These are phyloP conservation scores for Arabis alpina DNA, from an alignment of 345 rosid genomes.

Conservation along the genomic window DNA sequence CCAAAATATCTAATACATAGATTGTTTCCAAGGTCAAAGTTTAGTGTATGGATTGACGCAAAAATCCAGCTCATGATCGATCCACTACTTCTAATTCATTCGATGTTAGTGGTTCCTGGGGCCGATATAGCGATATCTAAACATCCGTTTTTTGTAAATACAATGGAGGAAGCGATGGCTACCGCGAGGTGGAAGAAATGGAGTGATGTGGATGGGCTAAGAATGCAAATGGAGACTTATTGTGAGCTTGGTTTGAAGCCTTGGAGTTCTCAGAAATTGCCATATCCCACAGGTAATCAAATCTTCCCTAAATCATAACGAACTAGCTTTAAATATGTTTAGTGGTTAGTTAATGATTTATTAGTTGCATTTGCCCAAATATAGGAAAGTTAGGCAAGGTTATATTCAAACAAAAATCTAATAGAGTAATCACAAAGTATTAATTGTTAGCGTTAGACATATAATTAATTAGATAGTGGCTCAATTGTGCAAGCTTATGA, in stretches of 20 bases:
- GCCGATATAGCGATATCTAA: conserved; percentile 79
- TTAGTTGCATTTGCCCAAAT: not conserved
- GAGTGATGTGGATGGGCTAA: conserved; percentile 63
- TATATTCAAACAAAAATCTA: not conserved
- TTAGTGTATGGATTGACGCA: conserved; percentile 89
- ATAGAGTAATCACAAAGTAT: conserved; percentile 3
- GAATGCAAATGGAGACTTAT: conserved; percentile 84
- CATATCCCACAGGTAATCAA: conserved; percentile 73
- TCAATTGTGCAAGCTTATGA: conserved; percentile 20
- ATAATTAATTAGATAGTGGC: conserved; percentile 8
- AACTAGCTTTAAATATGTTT: conserved; percentile 4
- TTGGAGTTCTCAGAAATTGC: conserved; percentile 71
- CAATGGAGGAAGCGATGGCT: conserved; percentile 97
- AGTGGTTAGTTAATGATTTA: not conserved
- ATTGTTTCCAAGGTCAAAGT: conserved; percentile 78
- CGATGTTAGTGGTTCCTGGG: conserved; percentile 56
- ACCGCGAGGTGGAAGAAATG: conserved; percentile 97
- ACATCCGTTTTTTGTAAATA: conserved; percentile 70
- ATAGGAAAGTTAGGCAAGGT: conserved; percentile 26
- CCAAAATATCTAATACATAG: conserved; percentile 83
- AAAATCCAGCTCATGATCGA: conserved; percentile 85
- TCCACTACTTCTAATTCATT: conserved; percentile 73
- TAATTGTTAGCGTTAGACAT: conserved; percentile 4
- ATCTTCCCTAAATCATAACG: conserved; percentile 26
- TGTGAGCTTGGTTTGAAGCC: conserved; percentile 84